Evolutionary conservation across 148 eudicot genomes (phyloP).

Genomic region (Pharnaceum exiguum): DNA sequence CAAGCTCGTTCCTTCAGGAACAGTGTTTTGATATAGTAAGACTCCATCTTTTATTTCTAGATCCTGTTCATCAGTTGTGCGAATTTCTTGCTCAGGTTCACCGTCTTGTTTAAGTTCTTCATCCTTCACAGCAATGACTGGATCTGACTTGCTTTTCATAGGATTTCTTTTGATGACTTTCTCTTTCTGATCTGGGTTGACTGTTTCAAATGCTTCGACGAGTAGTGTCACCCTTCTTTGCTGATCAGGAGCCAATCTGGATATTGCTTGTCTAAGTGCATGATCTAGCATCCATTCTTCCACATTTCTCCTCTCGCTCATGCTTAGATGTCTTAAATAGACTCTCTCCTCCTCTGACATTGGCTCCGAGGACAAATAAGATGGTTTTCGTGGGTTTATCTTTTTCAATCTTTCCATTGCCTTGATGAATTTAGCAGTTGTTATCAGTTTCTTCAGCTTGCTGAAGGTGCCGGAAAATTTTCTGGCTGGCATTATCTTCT

Average conservation of each 20-base stretch:
- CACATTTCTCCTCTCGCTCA: constrained; percentile 47
- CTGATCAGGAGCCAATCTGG: constrained; percentile 48
- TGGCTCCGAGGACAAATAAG: constrained; percentile 25
- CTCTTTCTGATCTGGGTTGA: constrained; percentile 26
- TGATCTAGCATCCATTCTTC: constrained; percentile 95
- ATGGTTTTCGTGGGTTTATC: constrained; percentile 47
- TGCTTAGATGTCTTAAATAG: constrained; percentile 45
- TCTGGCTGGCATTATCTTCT: constrained; percentile 25
- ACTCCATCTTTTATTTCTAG: constrained; percentile 6
- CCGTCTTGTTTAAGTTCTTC: constrained; percentile 1
- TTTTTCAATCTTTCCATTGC: constrained; percentile 73
- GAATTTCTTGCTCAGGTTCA: constrained; percentile 4
- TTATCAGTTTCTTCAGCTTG: constrained; percentile 58
- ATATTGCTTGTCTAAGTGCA: constrained; percentile 66
- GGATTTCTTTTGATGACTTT: constrained; percentile 7
- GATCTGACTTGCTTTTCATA: constrained; percentile 7
- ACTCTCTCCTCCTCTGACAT: constrained; percentile 52
- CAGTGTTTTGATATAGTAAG: constrained; percentile 1
- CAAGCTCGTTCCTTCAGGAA: not conserved
- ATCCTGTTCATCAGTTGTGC: not conserved
- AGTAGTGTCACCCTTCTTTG: constrained; percentile 39
- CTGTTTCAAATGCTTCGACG: constrained; percentile 36
- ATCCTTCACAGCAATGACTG: not conserved
- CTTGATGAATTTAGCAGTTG: constrained; percentile 62
- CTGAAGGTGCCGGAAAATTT: constrained; percentile 56